Conservation (phyloP, 441 rosid species). For the Syzygium syzygioides region DNA sequence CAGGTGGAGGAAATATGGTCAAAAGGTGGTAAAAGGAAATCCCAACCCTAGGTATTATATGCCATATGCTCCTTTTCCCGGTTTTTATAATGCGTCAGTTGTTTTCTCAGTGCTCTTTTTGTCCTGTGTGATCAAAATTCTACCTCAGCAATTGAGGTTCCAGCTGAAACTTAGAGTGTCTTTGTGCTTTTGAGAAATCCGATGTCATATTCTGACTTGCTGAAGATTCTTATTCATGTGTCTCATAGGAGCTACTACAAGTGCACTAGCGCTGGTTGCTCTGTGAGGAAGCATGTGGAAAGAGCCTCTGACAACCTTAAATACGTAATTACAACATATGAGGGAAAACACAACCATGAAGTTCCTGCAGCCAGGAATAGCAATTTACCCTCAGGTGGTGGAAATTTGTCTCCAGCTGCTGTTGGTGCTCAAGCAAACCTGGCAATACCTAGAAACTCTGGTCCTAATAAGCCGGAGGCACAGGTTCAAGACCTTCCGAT, state of each 20-base stretch:
- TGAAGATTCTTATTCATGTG: background rate
- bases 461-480: slow-evolving; percentile 26
- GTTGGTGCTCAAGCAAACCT: slow-evolving; percentile 24
- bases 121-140: background rate
- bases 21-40: slow-evolving; percentile 73
- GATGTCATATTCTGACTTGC: background rate
- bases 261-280: slow-evolving; percentile 59
- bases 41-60: slow-evolving; percentile 62
- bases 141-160: background rate
- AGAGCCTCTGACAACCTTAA: slow-evolving; percentile 59
- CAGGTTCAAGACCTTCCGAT: slow-evolving; percentile 32
- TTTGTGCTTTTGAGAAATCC: background rate
- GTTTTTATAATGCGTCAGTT: background rate
- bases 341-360: slow-evolving; percentile 67
- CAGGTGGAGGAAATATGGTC: slow-evolving; percentile 77
- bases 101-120: background rate
- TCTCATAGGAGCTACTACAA: slow-evolving; percentile 64
- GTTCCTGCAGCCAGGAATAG: slow-evolving; percentile 61
- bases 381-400: slow-evolving; percentile 21
- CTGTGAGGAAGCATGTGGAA: slow-evolving; percentile 67
- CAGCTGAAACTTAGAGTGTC: background rate
- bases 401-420: slow-evolving; percentile 13
- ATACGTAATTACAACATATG: slow-evolving; percentile 51
- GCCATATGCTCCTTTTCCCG: background rate
- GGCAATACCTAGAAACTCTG: slow-evolving; percentile 23